phyloP scores from a whole-genome alignment of 441 rosid species.

The Hura crepitans region DNA sequence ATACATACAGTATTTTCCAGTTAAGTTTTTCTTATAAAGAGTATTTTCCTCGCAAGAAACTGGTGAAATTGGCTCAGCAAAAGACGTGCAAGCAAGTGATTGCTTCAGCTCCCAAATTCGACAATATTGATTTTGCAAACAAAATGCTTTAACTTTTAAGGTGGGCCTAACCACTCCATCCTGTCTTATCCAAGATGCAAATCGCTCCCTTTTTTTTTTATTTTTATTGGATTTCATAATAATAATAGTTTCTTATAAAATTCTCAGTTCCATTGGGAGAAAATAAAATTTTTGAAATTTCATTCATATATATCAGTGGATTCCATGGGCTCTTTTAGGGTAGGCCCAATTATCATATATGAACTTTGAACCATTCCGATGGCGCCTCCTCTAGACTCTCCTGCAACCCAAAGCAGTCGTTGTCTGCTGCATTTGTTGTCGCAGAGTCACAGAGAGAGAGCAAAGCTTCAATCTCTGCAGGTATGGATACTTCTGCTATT shows the following conservation, averaged over 20 bases:
- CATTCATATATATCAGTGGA: no score
- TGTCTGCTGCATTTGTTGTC: background rate
- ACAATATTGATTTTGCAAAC: background rate
- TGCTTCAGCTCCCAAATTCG: background rate
- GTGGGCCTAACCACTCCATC: background rate
- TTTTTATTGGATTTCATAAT: no score
- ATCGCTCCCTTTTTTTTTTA: no score
- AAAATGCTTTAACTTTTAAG: background rate
- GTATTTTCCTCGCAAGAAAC: background rate
- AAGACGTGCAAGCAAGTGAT: slow-evolving; percentile 31
- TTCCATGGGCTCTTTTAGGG: no score
- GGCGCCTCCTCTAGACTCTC: background rate
- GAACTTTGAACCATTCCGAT: background rate
- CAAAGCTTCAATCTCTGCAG: background rate
- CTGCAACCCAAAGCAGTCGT: background rate
- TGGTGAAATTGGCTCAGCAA: background rate
- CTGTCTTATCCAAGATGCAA: no score
- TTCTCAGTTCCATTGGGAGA: background rate
- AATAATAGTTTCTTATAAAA: background rate
- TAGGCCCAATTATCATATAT: no score
- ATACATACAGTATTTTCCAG: no score
- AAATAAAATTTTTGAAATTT: background rate
- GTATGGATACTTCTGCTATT: background rate
- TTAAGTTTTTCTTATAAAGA: no score
- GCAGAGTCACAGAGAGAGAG: background rate